Evolutionary conservation across 2,329 filamentous ascomycete genomes (phyloP), one percentile per base, ranked within the genome.

Genomic region (Alternaria triticina): DNA sequence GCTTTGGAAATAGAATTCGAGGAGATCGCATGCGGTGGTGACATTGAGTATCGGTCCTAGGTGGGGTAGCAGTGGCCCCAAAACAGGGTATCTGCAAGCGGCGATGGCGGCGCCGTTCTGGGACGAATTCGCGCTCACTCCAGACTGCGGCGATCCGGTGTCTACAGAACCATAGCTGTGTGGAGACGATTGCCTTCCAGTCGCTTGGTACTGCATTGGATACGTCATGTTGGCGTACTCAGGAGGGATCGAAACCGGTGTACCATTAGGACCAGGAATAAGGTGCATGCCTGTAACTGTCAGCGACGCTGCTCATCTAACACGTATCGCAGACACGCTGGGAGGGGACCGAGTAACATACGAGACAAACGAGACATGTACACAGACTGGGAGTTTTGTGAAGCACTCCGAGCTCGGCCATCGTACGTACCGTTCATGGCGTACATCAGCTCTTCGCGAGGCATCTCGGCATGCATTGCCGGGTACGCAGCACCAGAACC

Each of bases 1-100:
- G 77, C 93, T 97, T 52, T 92, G 89, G 77, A 97, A 97, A 80
- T 97, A 97, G 49, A 94, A 85, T 73, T 97, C 94, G 63, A 97
- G 86, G 50, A 97, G 85, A 77, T 97, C 94, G 82, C 93, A 97
- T 9, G 94, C 94, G 54, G 97, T 86, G 2, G 89, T 87, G 49
- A 92, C 85, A 2, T 93, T 92, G 45, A 97, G 89, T 65, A 97
- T 92, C 60, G 88, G 89, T 22, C 88, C 88, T 50, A 97, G 87
- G 75, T 97, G 91, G 17, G 94, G 92, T 30, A 97, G 80, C 3
- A 97, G 84, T 33, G 94, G 94, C 72, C 93, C 90, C 61, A 97
- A 82, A 15, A 97, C 94, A 6, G 94, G 94, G 76, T 97, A 97
- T 76, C 92, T 88, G 73, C 56, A 83, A 11, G 70, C 57, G 10